Conservation (phyloP, 169 alveolate genomes). For the Eimeria sp. region DNA sequence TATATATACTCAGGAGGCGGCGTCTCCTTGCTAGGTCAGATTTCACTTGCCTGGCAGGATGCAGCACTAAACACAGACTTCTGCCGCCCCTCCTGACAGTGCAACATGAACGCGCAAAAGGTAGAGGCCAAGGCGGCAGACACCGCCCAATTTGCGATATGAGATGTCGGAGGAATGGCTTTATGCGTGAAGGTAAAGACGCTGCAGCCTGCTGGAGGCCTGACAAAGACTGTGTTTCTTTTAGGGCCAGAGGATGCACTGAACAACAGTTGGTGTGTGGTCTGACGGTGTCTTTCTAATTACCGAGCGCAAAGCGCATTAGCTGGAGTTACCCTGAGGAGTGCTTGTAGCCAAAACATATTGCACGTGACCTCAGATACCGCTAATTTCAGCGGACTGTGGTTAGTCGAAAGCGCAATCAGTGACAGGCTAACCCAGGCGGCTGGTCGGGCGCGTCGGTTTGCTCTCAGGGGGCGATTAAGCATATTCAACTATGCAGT, state of each 20-base stretch:
- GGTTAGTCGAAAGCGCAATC: neutral
- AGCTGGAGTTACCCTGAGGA: neutral
- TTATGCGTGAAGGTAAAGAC: neutral
- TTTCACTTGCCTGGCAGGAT: neutral
- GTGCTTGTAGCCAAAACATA: neutral
- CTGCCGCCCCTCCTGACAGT: neutral
- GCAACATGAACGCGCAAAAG: neutral
- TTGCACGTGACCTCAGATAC: neutral
- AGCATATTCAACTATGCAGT: neutral
- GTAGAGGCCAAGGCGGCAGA: no score
- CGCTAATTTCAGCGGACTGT: neutral
- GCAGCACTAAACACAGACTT: neutral
- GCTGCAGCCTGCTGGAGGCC: neutral
- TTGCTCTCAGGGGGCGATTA: neutral
- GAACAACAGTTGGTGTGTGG: neutral
- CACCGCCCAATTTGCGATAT: neutral
- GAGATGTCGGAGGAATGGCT: neutral
- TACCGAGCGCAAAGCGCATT: neutral
- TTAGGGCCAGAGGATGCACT: neutral
- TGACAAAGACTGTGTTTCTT: neutral
- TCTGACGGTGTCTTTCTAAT: neutral
- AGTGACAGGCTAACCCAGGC: neutral
- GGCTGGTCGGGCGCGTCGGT: neutral
- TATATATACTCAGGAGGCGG: neutral
- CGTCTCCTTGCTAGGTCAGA: neutral